A percentile compares a stretch with the other conserved stretches of the same genome.
Conservation (phyloP, 1,284 basidiomycete genomes). For the Polyporus tsugae region DNA sequence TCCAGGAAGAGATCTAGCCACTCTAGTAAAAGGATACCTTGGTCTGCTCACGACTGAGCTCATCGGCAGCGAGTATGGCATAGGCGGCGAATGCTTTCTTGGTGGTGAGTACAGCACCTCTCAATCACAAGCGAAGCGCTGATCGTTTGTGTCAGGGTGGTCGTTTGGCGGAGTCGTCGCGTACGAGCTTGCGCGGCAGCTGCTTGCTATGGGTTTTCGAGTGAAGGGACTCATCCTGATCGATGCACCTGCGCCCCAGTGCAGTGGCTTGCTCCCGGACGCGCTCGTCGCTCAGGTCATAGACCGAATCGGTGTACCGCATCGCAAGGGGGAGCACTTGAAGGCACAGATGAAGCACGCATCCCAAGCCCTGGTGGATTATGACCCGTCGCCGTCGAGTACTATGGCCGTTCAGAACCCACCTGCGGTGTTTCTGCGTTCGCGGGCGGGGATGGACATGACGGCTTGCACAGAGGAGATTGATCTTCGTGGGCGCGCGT, state of each 20-base stretch:
- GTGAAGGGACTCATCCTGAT: slow-evolving; percentile 70
- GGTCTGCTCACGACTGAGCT: background rate
- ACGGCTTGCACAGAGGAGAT: slow-evolving; percentile 20
- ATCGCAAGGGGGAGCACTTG: slow-evolving; percentile 14
- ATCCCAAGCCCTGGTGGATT: slow-evolving; percentile 32
- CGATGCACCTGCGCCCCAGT: slow-evolving; percentile 66
- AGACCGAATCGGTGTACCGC: slow-evolving; percentile 11
- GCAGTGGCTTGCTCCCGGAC: slow-evolving; percentile 57
- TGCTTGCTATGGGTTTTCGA: slow-evolving; percentile 49
- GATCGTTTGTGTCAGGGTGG: slow-evolving; percentile 58
- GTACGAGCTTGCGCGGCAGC: slow-evolving; percentile 66
- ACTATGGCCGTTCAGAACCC: background rate
- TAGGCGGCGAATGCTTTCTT: slow-evolving; percentile 49
- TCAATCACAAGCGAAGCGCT: background rate
- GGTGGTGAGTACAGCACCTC: slow-evolving; percentile 57
- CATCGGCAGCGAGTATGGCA: background rate
- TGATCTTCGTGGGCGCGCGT: slow-evolving; percentile 47
- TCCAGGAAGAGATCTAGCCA: slow-evolving; percentile 54
- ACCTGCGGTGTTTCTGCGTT: slow-evolving; percentile 35
- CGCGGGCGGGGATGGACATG: slow-evolving; percentile 19
- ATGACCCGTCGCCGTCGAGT: slow-evolving; percentile 24
- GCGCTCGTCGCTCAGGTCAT: slow-evolving; percentile 50
- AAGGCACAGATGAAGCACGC: slow-evolving; percentile 36
- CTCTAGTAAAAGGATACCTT: slow-evolving; percentile 55
- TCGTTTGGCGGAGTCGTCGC: slow-evolving; percentile 80